Percentiles rank a stretch among this genome's conserved stretches.
Evolutionary conservation across 768 basidiomycete genomes (phyloP).

Genomic region (Lentinula sp.): DNA sequence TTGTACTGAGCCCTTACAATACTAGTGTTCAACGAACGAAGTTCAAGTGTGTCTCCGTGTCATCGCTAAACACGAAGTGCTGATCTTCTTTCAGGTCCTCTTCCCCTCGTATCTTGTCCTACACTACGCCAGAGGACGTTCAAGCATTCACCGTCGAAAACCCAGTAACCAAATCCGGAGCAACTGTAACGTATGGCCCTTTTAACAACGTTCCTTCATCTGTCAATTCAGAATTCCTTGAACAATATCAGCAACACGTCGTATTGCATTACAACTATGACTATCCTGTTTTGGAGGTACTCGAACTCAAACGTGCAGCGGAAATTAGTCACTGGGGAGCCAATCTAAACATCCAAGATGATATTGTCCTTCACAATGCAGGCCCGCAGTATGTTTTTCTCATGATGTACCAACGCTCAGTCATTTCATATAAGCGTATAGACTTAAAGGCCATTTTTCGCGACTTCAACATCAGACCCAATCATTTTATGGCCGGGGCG

Average conservation of each 20-base stretch:
- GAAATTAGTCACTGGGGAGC: conserved; percentile 98
- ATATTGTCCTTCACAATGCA: conserved; percentile 78
- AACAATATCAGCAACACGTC: conserved; percentile 57
- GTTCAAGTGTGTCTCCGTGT: conserved; percentile 54
- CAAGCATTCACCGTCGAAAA: conserved; percentile 56
- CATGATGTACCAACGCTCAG: conserved; percentile 2
- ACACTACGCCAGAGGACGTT: conserved; percentile 59
- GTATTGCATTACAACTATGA: conserved; percentile 77
- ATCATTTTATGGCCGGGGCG: conserved; percentile 57
- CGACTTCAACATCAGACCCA: conserved; percentile 84
- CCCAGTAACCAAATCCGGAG: conserved; percentile 65
- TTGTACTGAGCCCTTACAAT: conserved; percentile 79
- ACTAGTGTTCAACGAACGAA: conserved; percentile 84
- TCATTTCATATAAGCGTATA: conserved; percentile 22
- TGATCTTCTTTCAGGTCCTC: conserved; percentile 45
- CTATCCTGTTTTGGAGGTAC: conserved; percentile 75
- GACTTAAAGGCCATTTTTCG: conserved; percentile 94
- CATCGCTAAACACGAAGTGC: background rate
- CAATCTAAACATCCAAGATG: conserved; percentile 90
- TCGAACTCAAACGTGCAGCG: conserved; percentile 63
- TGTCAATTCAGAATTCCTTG: conserved; percentile 46
- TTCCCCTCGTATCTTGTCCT: conserved; percentile 62
- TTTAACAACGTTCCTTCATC: conserved; percentile 72
- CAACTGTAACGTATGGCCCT: conserved; percentile 85
- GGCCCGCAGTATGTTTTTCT: conserved; percentile 71